Evolutionary conservation across 352 stramenopile genomes (phyloP), one percentile per base, ranked within the genome.

Genomic region (Poterioochromonas sp.): DNA sequence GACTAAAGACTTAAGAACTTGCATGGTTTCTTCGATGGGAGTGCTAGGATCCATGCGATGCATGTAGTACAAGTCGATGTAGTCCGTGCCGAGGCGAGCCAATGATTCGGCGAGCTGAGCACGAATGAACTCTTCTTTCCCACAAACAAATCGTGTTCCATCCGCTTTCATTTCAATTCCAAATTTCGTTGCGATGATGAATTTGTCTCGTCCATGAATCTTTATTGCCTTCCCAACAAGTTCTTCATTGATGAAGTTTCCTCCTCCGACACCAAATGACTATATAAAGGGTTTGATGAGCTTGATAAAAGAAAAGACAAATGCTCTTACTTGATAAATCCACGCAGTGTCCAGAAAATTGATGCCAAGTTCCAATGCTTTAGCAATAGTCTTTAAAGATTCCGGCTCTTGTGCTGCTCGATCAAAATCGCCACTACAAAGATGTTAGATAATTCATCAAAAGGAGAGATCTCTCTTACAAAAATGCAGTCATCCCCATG

Each of bases 131-230:
- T 88, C 73, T 69, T 69, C 60, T 5, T 39, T 43, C 5, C 60
- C 60, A 29, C 20, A 69, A n/a, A n/a, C n/a, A n/a, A n/a, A n/a
- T n/a, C n/a, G n/a, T 35, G 79, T 79, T 47, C 85, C 83, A 43
- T 43, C 29, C 39, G 2, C 3, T 32, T 69, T 43, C 11, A 39
- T 43, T 29, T 15, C 60, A 49, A 88, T 84, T 76, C 87, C 88
- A 80, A 91, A 86, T 82, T 90, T 90, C 44, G 87, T 90, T 20
- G 81, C 86, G 76, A 90, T 82, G n/a, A 91, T 82, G 26, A 91
- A 80, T 35, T 91, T 84, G 34, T 90, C 86, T 26, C 86, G 22
- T 11, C 60, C 60, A 41, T 69, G 26, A 5, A 44, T 69, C 2
- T 5, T n/a, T 26, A 89, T 82, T 39, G 84, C 84, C 15, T 82